These are phyloP conservation scores for Eutypella sp. DNA, from an alignment of 2,329 filamentous ascomycete genomes.

Conservation along the genomic window DNA sequence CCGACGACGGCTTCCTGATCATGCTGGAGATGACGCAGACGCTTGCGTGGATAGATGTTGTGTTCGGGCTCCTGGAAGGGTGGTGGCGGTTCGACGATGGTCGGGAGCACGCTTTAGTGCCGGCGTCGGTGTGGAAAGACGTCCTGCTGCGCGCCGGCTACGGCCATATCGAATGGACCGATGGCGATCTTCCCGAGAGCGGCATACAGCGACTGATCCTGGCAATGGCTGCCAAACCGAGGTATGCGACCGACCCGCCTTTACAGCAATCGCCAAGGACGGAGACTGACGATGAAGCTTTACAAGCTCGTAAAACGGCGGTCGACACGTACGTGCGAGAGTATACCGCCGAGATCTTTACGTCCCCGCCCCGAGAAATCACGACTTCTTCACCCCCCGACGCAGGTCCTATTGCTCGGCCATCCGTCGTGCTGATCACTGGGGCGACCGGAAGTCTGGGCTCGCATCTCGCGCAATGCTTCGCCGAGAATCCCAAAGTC, in stretches of 20 bases:
- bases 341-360: too few relatives aligned
- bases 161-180: constrained; percentile 25
- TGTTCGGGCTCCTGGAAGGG: constrained; percentile 30
- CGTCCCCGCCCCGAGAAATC: too few relatives aligned
- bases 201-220: constrained; percentile 24
- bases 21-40: constrained; percentile 26
- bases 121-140: constrained; percentile 18
- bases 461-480: constrained; percentile 25
- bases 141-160: constrained; percentile 22
- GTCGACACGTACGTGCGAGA: too few relatives aligned
- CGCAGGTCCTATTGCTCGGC: too few relatives aligned
- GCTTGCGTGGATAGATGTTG: constrained; percentile 25
- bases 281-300: too few relatives aligned
- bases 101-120: constrained; percentile 17
- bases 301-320: too few relatives aligned
- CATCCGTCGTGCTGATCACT: constrained; percentile 31
- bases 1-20: constrained; percentile 25
- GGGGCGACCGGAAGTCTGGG: constrained; percentile 35
- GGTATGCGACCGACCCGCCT: too few relatives aligned
- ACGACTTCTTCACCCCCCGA: too few relatives aligned
- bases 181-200: constrained; percentile 20
- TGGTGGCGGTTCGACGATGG: constrained; percentile 31
- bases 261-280: too few relatives aligned
- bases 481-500: constrained; percentile 22
- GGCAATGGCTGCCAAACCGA: constrained; percentile 18